A percentile compares a stretch with the other conserved stretches of the same genome.
Conservation (phyloP, 2,329 filamentous ascomycete genomes). For the Aspergillaceae sp. region DNA sequence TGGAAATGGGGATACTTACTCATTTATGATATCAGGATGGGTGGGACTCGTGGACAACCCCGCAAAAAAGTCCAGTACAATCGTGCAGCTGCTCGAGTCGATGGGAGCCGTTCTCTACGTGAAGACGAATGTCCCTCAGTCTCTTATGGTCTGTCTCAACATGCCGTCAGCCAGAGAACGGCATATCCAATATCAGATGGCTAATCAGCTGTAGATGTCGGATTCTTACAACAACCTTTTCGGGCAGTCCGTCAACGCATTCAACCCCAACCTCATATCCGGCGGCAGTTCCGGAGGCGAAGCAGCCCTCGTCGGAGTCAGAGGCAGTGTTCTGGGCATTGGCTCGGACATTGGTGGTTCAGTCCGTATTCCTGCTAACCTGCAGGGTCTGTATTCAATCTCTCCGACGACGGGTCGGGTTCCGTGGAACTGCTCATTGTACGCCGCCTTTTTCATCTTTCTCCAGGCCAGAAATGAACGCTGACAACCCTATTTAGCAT, state of each 20-base stretch:
- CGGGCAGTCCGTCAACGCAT: constrained; percentile 42
- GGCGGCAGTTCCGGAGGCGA: constrained; percentile 48
- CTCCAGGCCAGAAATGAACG: neutral
- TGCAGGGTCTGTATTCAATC: constrained; percentile 42
- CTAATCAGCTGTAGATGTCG: constrained; percentile 15
- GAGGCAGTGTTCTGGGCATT: constrained; percentile 43
- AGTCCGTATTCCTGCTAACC: constrained; percentile 44
- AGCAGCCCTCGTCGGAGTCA: constrained; percentile 42
- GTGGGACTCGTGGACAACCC: constrained; percentile 24
- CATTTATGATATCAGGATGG: constrained; percentile 36
- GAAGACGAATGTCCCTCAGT: constrained; percentile 47
- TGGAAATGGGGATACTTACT: neutral
- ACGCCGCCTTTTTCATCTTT: neutral
- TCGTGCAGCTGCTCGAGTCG: constrained; percentile 19
- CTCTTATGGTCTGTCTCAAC: constrained; percentile 28
- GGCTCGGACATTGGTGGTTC: constrained; percentile 50
- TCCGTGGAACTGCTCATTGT: constrained; percentile 19
- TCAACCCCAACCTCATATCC: constrained; percentile 41
- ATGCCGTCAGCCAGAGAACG: too few relatives aligned
- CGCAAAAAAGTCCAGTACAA: constrained; percentile 14
- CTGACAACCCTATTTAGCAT: constrained; percentile 35
- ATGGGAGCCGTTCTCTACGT: constrained; percentile 44
- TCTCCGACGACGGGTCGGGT: constrained; percentile 23
- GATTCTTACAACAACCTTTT: constrained; percentile 47
- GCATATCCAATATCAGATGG: too few relatives aligned